Base-by-base conservation (phyloP, 495 filamentous ascomycete species). In the Trichocladium antarcticum region DNA sequence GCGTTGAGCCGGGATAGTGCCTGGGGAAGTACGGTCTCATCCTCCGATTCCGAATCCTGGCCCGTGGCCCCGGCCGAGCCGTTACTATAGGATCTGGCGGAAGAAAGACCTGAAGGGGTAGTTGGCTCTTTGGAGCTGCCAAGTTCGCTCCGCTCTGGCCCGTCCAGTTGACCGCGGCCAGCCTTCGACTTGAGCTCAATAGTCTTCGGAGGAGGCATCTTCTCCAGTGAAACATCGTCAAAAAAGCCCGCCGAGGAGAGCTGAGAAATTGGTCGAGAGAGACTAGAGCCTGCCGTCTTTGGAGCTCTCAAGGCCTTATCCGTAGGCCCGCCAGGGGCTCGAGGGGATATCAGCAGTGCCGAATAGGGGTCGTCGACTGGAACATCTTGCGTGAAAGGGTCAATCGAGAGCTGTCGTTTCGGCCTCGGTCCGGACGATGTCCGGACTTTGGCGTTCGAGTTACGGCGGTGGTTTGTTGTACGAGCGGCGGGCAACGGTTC, bases 381-480 rank as follows among this genome's bases (percentile, higher is more conserved):
- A 6, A 50, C 7, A 10, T 66, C 64, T 9, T 54, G 48, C 20
- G 55, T 45, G 34, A 67, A 60, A 12, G 69, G 55, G 24, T 74
- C 69, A 20, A 72, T 55, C 11, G 68, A 58, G 8, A 66, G 55
- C 42, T 65, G 65, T 11, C 61, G 51, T 24, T 68, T 67, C 5
- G 64, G 52, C 40, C 65, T 65, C 0, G 67, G 59, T 7, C 63
- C 59, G 11, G 68, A 50, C 5, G 58, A 34, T 4, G 68, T 67
- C 37, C 68, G 59, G 35, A 74, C 61, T 39, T 64, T 69, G 22
- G 71, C 62, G 43, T 67, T 73, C 3, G 71, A 71, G 40, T 70
- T 73, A 6, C 65, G 64, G 35, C 71, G 62, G n/a, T 63, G 56
- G n/a, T 50, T 51, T 10, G 49, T 42, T 1, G 64, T 38, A 11